Evolutionary conservation across 768 basidiomycete genomes (phyloP).

Genomic region (Podaxis pistillaris): DNA sequence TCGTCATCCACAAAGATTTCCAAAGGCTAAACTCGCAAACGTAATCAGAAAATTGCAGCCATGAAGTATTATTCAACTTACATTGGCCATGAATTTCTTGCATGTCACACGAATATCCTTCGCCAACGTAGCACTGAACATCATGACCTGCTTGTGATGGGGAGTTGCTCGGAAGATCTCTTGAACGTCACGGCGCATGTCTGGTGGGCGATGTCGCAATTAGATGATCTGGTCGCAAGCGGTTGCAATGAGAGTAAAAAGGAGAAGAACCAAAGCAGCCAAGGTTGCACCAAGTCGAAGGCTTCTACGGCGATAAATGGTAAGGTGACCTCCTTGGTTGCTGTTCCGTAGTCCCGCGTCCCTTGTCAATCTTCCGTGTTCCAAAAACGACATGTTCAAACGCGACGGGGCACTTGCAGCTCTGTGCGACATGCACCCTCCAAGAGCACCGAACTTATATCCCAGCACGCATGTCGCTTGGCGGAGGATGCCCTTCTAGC

Average conservation of each 20-base stretch:
- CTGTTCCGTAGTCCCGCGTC: background rate
- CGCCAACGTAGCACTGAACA: conserved; percentile 98
- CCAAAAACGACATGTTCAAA: background rate
- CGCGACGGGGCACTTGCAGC: background rate
- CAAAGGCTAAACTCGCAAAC: conserved; percentile 63
- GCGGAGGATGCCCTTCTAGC: conserved; percentile 15
- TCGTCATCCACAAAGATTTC: conserved; percentile 99
- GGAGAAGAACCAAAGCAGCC: conserved; percentile 37
- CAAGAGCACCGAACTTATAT: conserved; percentile 1
- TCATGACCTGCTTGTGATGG: conserved; percentile 99
- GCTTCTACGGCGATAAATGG: conserved; percentile 1
- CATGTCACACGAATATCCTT: conserved; percentile 97
- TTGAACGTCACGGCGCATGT: conserved; percentile 99
- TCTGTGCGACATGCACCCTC: background rate
- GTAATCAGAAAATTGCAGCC: background rate
- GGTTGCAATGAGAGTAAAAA: conserved; percentile 49
- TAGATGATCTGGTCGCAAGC: conserved; percentile 57
- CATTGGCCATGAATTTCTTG: conserved; percentile 99
- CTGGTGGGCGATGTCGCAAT: conserved; percentile 76
- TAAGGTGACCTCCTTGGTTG: conserved; percentile 14
- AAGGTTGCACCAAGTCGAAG: conserved; percentile 21
- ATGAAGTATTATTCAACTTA: conserved; percentile 38
- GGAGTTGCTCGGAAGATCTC: conserved; percentile 99
- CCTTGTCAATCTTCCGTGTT: conserved; percentile 6
- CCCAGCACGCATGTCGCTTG: background rate